phyloP scores from a whole-genome alignment of 768 basidiomycete genomes.

The Psilocybe sp. region DNA sequence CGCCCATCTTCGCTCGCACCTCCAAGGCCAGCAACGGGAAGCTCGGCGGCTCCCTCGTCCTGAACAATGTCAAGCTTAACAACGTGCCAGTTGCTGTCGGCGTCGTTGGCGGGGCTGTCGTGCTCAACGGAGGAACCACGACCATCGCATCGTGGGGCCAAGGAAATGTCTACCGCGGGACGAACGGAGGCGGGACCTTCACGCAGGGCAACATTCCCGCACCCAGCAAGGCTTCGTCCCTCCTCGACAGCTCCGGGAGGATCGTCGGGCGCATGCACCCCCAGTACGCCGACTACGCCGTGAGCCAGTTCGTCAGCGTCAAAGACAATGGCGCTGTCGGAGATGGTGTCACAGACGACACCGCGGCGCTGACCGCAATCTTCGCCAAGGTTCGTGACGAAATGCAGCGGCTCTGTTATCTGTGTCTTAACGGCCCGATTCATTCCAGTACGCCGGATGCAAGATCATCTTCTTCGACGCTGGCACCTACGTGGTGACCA shows the following conservation, averaged over 20 bases:
- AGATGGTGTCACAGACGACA: constrained; percentile 77
- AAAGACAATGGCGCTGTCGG: constrained; percentile 70
- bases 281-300: constrained; percentile 62
- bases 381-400: constrained; percentile 46
- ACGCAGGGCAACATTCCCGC: constrained; percentile 47
- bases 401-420: neutral
- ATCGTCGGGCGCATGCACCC: constrained; percentile 66
- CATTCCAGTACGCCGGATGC: constrained; percentile 58
- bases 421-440: neutral
- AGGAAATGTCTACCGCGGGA: constrained; percentile 67
- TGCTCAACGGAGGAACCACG: constrained; percentile 41
- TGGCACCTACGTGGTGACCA: constrained; percentile 53
- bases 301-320: constrained; percentile 69
- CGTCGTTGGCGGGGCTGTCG: constrained; percentile 45
- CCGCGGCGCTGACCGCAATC: constrained; percentile 61
- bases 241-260: constrained; percentile 55
- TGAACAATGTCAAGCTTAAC: constrained; percentile 60
- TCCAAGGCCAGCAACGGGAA: constrained; percentile 42
- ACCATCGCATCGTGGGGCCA: constrained; percentile 73
- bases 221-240: constrained; percentile 50
- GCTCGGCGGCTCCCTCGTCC: constrained; percentile 58
- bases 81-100: constrained; percentile 65
- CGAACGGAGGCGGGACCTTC: constrained; percentile 39
- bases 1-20: constrained; percentile 58
- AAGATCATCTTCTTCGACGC: constrained; percentile 85